Evolutionary conservation across 108 stramenopile genomes (phyloP), one percentile per base, ranked within the genome.

Genomic region (Stephanodiscus minutulus): DNA sequence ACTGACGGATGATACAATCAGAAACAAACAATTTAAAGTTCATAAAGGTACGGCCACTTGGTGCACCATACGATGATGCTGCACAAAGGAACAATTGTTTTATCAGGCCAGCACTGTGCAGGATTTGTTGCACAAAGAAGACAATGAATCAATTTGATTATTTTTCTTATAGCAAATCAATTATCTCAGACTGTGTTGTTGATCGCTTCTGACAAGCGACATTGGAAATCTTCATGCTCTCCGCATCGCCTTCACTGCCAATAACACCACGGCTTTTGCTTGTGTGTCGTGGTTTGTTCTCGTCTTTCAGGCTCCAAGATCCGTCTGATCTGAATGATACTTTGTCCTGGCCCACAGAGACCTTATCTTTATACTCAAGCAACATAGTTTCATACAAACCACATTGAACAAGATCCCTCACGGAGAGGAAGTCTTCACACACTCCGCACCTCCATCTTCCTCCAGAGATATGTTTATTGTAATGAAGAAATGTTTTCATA

Each of bases 361-460:
- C 55, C 28, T 72, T 27, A 13, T 58, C 64, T 46, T 36, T 28
- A 27, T 35, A 49, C 15, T 72, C 64, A 66, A 72, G 74, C 37
- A 82, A 44, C 54, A 82, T 76, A 13, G 56, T 59, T 33, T 69
- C 56, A 41, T 76, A 76, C 20, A 82, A 50, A 11, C 81, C 81
- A 60, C 68, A 69, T 46, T 75, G 70, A 18, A 82, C 43, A 28
- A 82, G 48, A 50, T 82, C 81, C 54, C 64, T 24, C 9, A 72
- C 69, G 18, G 81, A 68, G 12, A 82, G 13, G 60, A 82, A 76
- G 29, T 76, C 50, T 72, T 82, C 81, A 28, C 81, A 82, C 48
- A 54, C 56, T 22, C 61, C 71, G 62, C 93, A 94, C 54, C 83
- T 72, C 93, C 93, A 94, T 33, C 93, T 71, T 10, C 77, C 77